These are phyloP conservation scores for Clarireedia homoeocarpa DNA, from an alignment of 2,329 filamentous ascomycete genomes.

Conservation along the genomic window DNA sequence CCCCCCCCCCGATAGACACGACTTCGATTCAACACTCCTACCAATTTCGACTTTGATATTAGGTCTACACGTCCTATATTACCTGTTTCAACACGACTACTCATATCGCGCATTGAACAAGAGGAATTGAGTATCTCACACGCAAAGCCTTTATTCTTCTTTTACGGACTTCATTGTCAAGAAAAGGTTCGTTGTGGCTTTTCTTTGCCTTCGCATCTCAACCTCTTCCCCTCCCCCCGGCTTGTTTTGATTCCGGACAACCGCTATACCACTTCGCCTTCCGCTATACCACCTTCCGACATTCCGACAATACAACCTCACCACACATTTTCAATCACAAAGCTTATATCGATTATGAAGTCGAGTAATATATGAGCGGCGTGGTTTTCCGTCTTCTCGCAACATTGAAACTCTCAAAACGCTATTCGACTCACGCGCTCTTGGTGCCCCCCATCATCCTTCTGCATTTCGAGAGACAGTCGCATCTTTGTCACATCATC, in stretches of 20 bases:
- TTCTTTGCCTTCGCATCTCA: neutral
- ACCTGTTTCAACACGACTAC: neutral
- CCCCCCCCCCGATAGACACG: no score
- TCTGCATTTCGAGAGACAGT: neutral
- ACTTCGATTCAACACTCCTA: neutral
- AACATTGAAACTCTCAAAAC: neutral
- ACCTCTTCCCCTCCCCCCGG: neutral
- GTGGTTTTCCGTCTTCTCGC: neutral
- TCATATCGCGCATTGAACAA: neutral
- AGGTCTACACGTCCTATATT: neutral
- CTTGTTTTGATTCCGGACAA: slow-evolving; percentile 1
- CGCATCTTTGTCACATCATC: slow-evolving; percentile 3
- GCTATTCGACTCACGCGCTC: neutral
- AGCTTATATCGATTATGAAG: neutral
- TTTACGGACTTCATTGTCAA: slow-evolving; percentile 5
- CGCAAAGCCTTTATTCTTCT: neutral
- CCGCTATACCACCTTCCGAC: neutral
- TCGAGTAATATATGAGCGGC: neutral
- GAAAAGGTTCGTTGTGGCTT: slow-evolving; percentile 6
- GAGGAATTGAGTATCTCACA: neutral
- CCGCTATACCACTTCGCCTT: neutral
- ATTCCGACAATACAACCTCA: neutral
- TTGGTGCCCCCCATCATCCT: neutral
- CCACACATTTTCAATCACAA: neutral
- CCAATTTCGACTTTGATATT: neutral